Percentiles rank a stretch among this genome's conserved stretches.
phyloP scores from a whole-genome alignment of 2,329 filamentous ascomycete species.

The Alternaria triticimaculans region DNA sequence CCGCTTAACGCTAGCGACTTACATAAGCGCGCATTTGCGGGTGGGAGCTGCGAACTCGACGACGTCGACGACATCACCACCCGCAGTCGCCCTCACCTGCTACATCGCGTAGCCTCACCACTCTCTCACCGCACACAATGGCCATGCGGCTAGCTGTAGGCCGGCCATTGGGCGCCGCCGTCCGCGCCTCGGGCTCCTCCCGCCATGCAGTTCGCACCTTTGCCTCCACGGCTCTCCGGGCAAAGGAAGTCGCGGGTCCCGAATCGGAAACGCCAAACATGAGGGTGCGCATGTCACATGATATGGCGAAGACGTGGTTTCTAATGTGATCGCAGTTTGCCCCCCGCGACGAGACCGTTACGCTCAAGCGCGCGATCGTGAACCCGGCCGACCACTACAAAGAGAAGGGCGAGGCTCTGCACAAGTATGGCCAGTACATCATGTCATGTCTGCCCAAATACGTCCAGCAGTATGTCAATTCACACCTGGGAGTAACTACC shows the following conservation, averaged over 20 bases:
- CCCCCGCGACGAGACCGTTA: conserved; percentile 52
- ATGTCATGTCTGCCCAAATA: conserved; percentile 98
- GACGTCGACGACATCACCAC: conserved; percentile 36
- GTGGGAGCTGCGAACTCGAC: conserved; percentile 20
- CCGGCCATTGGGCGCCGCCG: conserved; percentile 48
- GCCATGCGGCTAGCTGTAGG: conserved; percentile 50
- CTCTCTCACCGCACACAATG: conserved; percentile 41
- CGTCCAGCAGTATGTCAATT: conserved; percentile 75
- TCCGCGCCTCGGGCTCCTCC: conserved; percentile 45
- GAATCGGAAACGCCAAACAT: conserved; percentile 55
- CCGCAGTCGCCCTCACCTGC: conserved; percentile 24
- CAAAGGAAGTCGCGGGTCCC: conserved; percentile 54
- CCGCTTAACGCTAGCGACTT: conserved; percentile 15
- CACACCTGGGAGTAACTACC: not conserved
- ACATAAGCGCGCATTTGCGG: conserved; percentile 21
- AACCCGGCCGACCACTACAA: conserved; percentile 94
- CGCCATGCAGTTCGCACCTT: conserved; percentile 50
- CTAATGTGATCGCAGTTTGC: conserved; percentile 48
- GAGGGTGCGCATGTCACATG: conserved; percentile 44
- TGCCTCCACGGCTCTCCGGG: conserved; percentile 50
- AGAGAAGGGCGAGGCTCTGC: conserved; percentile 83
- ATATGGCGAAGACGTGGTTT: not conserved
- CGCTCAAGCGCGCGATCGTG: conserved; percentile 78
- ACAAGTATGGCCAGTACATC: conserved; percentile 94
- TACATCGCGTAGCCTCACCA: conserved; percentile 34